Evolutionary conservation across 495 filamentous ascomycete genomes (phyloP).

Genomic region (Aspergillus avenaceus): DNA sequence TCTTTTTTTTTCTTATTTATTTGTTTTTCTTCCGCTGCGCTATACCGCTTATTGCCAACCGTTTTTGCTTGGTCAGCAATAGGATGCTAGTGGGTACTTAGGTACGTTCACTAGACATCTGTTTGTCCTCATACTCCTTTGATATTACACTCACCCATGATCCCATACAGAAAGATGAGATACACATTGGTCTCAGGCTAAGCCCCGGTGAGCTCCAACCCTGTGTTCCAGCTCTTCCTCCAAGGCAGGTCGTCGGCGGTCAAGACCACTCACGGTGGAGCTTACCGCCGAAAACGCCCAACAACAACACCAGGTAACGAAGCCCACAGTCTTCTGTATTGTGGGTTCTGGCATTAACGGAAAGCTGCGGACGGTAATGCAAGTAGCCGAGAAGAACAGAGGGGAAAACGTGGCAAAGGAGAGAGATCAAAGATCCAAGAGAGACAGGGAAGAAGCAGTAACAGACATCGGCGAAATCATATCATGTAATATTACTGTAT

Average conservation of each 20-base stretch:
- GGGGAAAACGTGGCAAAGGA: slow-evolving; percentile 35
- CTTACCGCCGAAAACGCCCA: slow-evolving; percentile 9
- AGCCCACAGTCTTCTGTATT: slow-evolving; percentile 12
- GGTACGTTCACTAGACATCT: background rate
- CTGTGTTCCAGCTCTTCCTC: background rate
- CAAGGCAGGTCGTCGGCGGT: slow-evolving; percentile 11
- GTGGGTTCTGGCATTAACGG: slow-evolving; percentile 32
- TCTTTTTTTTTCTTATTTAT: slow-evolving; percentile 13
- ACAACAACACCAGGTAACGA: slow-evolving; percentile 3
- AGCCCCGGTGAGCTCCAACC: background rate
- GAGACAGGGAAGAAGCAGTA: background rate
- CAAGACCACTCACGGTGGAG: slow-evolving; percentile 14
- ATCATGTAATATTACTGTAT: slow-evolving; percentile 6
- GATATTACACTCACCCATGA: background rate
- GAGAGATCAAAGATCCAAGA: slow-evolving; percentile 6
- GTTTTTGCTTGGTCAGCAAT: slow-evolving; percentile 3
- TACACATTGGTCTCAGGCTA: slow-evolving; percentile 9
- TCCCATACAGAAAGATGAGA: background rate
- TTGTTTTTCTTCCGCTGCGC: slow-evolving; percentile 4
- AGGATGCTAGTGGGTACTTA: background rate
- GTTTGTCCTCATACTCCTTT: background rate
- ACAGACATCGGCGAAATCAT: slow-evolving; percentile 1
- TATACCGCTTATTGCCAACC: slow-evolving; percentile 3
- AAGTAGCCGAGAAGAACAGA: slow-evolving; percentile 28
- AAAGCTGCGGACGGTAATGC: slow-evolving; percentile 42